Percentiles rank a stretch among this genome's conserved stretches.
Evolutionary conservation across 768 basidiomycete genomes (phyloP).

Genomic region (Tulasnella sp.): DNA sequence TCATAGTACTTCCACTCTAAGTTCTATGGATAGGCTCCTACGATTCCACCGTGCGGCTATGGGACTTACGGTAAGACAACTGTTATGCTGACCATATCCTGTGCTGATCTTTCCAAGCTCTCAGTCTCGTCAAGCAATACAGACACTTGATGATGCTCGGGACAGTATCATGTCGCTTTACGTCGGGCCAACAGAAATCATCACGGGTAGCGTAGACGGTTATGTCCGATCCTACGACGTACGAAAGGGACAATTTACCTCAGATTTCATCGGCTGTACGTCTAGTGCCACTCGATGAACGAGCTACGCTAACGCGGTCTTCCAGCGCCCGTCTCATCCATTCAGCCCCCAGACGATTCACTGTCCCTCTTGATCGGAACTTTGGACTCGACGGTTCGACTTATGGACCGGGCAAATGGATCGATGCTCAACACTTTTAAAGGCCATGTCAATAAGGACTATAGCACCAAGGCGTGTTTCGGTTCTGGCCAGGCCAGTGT

Average conservation of each 20-base stretch:
- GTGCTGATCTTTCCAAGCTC: constrained; percentile 21
- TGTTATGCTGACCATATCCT: background rate
- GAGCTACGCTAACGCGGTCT: background rate
- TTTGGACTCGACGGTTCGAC: constrained; percentile 71
- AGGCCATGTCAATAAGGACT: constrained; percentile 63
- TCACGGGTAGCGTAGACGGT: constrained; percentile 84
- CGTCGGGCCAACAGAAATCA: constrained; percentile 52
- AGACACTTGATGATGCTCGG: constrained; percentile 75
- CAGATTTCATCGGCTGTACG: constrained; percentile 86
- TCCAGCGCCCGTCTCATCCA: constrained; percentile 75
- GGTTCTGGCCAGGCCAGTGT: constrained; percentile 73
- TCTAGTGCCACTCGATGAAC: constrained; percentile 15
- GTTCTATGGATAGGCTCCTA: constrained; percentile 55
- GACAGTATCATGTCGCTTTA: constrained; percentile 77
- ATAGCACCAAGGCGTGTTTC: constrained; percentile 72
- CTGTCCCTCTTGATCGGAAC: constrained; percentile 74
- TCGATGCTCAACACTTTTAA: constrained; percentile 75
- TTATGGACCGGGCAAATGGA: constrained; percentile 77
- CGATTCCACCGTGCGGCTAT: constrained; percentile 80
- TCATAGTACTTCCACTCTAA: background rate
- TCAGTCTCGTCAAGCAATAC: constrained; percentile 75
- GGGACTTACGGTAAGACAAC: constrained; percentile 67
- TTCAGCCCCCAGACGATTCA: constrained; percentile 66
- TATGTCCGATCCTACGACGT: constrained; percentile 89
- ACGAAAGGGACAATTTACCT: constrained; percentile 78